Conservation (phyloP, 495 filamentous ascomycete genomes). For the Neurospora sp. region DNA sequence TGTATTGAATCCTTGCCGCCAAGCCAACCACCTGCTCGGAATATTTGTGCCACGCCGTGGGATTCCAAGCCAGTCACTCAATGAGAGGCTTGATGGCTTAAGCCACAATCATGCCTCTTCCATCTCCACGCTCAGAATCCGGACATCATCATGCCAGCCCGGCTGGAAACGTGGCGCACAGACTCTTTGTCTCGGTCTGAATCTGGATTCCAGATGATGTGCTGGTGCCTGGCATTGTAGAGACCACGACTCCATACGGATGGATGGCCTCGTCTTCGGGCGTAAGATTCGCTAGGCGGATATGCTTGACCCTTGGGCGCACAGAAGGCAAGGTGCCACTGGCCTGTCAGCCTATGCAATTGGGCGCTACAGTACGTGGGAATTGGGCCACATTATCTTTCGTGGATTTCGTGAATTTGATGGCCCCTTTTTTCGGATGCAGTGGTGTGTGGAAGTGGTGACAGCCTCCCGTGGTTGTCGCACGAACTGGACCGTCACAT, state of each 20-base stretch:
- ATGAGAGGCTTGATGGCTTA: neutral
- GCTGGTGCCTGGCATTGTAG: neutral
- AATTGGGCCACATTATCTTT: neutral
- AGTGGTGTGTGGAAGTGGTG: neutral
- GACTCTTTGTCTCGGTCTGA: neutral
- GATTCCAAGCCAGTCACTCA: neutral
- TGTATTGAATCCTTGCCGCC: constrained; percentile 7
- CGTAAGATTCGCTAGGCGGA: neutral
- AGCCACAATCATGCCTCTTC: neutral
- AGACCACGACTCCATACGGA: neutral
- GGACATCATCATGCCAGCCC: neutral
- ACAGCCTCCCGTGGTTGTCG: neutral
- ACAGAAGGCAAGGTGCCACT: neutral
- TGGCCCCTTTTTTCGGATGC: neutral
- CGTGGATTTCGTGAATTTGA: no score
- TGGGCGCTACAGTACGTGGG: neutral
- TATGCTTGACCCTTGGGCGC: neutral
- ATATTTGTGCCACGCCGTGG: neutral
- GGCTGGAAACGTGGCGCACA: neutral
- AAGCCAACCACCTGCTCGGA: neutral
- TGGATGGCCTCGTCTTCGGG: neutral
- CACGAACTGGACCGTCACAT: neutral
- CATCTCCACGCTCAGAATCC: neutral
- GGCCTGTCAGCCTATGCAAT: neutral
- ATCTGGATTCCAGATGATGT: neutral